Conservation (phyloP, 169 alveolate species). For the Toxoplasma gondii region DNA sequence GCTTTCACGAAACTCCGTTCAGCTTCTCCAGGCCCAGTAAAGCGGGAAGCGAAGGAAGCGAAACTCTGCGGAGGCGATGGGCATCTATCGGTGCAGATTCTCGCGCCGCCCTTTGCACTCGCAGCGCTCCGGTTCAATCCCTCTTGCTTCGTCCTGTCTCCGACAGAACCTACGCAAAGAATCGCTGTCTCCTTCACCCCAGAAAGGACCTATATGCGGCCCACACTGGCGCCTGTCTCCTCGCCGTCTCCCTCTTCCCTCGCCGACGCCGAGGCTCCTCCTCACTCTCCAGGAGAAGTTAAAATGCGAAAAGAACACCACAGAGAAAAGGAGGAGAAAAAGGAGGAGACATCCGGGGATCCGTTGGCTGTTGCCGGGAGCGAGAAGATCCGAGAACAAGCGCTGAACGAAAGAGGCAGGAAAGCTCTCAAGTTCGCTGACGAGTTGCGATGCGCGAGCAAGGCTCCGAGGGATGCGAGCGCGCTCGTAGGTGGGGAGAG, state of each 20-base stretch:
- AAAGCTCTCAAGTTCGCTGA: background rate
- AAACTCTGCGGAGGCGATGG: no score
- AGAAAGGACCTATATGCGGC: background rate
- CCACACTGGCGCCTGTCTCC: background rate
- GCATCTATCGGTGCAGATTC: background rate
- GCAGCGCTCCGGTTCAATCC: background rate
- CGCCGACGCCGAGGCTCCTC: background rate
- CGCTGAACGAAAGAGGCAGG: background rate
- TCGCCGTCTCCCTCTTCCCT: background rate
- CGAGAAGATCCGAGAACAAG: background rate
- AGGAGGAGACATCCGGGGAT: background rate
- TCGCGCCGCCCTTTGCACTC: background rate
- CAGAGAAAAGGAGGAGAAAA: background rate
- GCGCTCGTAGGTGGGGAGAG: background rate
- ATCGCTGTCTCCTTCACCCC: slow-evolving; percentile 26
- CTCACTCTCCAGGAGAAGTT: background rate
- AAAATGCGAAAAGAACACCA: background rate
- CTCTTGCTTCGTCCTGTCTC: background rate
- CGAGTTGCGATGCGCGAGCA: background rate
- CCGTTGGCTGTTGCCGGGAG: background rate
- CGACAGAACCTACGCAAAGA: background rate
- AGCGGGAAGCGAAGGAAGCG: background rate
- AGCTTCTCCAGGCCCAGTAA: background rate
- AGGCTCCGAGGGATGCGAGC: background rate
- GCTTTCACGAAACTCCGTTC: background rate